A percentile compares a stretch with the other conserved stretches of the same genome.
Evolutionary conservation across 108 stramenopile genomes (phyloP).

Genomic region (Licmophora abbreviata): DNA sequence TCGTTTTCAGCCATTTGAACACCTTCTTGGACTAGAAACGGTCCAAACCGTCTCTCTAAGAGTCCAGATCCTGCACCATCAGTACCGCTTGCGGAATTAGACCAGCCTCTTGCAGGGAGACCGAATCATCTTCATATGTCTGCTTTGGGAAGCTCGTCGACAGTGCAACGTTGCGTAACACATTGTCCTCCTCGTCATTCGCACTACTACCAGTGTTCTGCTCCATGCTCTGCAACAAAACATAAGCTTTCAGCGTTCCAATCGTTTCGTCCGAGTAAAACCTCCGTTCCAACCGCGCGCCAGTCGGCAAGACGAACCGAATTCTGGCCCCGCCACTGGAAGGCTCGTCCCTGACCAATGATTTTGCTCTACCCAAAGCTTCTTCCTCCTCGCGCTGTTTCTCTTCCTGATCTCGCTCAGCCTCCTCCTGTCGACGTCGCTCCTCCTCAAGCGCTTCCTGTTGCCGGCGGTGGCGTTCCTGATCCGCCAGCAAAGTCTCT

Average conservation of each 20-base stretch:
- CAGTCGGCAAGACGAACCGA: conserved; percentile 70
- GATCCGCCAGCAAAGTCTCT: conserved; percentile 66
- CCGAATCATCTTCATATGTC: conserved; percentile 37
- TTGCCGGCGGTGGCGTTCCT: conserved; percentile 42
- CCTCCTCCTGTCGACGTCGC: conserved; percentile 1
- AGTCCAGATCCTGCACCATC: conserved; percentile 88
- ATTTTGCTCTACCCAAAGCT: conserved; percentile 34
- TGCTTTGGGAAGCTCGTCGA: conserved; percentile 73
- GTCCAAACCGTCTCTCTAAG: too few relatives aligned
- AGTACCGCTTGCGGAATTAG: conserved; percentile 70
- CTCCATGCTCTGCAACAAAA: too few relatives aligned
- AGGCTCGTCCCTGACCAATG: conserved; percentile 24
- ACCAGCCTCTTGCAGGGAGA: conserved; percentile 61
- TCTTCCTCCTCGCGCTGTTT: conserved; percentile 22
- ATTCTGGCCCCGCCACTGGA: conserved; percentile 32
- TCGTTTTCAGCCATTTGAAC: too few relatives aligned
- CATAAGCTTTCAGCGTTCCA: conserved; percentile 50
- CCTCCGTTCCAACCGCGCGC: conserved; percentile 65
- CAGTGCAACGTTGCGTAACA: conserved; percentile 50
- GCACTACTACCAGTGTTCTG: too few relatives aligned
- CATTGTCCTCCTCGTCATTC: conserved; percentile 55
- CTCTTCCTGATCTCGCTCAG: conserved; percentile 6
- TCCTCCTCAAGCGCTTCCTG: conserved; percentile 17
- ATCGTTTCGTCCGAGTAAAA: conserved; percentile 56
- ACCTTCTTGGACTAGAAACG: too few relatives aligned